Percentiles rank a stretch among this genome's conserved stretches.
Conservation (phyloP, 106 monocot genomes). For the Dendrobium nobile region DNA sequence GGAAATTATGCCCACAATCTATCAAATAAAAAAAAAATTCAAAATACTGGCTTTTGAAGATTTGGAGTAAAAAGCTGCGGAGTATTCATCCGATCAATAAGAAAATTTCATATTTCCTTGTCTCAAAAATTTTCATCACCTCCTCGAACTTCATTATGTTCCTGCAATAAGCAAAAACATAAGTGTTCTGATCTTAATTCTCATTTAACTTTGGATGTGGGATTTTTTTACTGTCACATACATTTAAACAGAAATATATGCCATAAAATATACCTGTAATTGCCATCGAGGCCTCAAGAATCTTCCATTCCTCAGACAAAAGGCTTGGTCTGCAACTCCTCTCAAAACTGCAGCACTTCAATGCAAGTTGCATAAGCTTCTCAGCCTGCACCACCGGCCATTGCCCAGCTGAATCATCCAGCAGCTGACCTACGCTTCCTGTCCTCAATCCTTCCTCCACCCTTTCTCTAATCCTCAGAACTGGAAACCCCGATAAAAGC, state of each 20-base stretch:
- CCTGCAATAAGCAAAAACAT: no score
- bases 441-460: constrained; percentile 12
- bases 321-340: constrained; percentile 16
- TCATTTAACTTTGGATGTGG: not conserved
- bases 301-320: constrained; percentile 16
- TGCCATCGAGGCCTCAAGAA: constrained; percentile 12
- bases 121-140: no score
- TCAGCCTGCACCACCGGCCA: constrained; percentile 27
- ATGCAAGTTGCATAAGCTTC: constrained; percentile 11
- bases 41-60: no score
- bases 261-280: constrained; percentile 12
- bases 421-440: constrained; percentile 9
- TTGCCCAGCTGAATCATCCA: constrained; percentile 28
- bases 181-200: not conserved
- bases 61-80: no score
- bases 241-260: no score
- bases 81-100: no score
- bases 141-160: no score
- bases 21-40: no score
- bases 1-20: no score
- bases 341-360: constrained; percentile 27
- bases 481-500: constrained; percentile 25
- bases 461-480: constrained; percentile 5
- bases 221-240: not conserved
- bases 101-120: no score